Conservation (phyloP, 192 early-diverging fungal genomes). For the Allomyces macrogynus region DNA sequence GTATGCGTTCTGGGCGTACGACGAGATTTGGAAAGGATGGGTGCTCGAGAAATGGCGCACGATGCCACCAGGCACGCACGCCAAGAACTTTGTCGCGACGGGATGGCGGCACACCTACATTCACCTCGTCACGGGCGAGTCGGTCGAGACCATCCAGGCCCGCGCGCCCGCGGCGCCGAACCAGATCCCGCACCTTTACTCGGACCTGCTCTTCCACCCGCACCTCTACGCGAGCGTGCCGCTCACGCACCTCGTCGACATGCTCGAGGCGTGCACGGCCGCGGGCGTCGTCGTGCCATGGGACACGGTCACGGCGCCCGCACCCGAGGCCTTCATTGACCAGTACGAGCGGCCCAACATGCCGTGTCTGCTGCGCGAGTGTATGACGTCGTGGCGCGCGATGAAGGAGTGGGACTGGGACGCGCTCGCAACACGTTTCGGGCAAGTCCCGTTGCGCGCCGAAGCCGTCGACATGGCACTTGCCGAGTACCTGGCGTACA, state of each 20-base stretch:
- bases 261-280: conserved; percentile 15
- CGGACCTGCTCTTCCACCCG: conserved; percentile 38
- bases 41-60: conserved; percentile 26
- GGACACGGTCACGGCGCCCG: conserved; percentile 10
- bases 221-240: conserved; percentile 27
- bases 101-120: neutral
- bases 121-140: neutral
- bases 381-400: conserved; percentile 36
- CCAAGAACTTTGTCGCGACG: conserved; percentile 9
- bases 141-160: conserved; percentile 6
- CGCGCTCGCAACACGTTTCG: conserved; percentile 19
- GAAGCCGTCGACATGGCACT: conserved; percentile 41
- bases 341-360: conserved; percentile 29
- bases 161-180: conserved; percentile 5
- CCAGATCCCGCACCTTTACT: conserved; percentile 26
- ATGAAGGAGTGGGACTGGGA: conserved; percentile 33
- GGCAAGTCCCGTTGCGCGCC: conserved; percentile 27
- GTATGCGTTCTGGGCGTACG: conserved; percentile 26
- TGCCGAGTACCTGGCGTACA: conserved; percentile 29
- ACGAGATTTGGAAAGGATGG: conserved; percentile 37
- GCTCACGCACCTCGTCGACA: conserved; percentile 13
- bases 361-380: conserved; percentile 42
- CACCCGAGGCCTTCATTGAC: conserved; percentile 17
- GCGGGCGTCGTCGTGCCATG: conserved; percentile 27
- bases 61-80: conserved; percentile 21